Base-by-base conservation (phyloP, 768 basidiomycete species). In the Hysterangium stoloniferum region DNA sequence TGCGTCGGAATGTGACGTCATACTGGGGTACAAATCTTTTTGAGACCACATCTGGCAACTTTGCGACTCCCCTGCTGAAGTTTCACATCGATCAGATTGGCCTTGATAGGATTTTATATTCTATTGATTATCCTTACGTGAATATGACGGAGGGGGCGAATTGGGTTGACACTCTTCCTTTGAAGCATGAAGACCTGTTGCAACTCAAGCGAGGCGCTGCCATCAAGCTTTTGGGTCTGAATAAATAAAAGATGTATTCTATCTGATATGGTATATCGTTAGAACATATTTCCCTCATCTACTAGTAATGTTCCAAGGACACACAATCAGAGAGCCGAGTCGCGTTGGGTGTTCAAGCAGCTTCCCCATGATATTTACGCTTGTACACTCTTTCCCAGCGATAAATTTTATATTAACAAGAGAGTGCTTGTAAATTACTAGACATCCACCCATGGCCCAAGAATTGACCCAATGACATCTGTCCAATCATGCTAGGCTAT, bases 31-130 rank as follows among this genome's bases (percentile, higher is more conserved):
- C 49, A 15, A 51, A 51, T 31, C 15, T 51, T 6, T 51, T 41
- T 31, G 49, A 51, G 31, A 51, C 49, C 5, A 51, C 49, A 5
- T 51, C 49, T 32, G 49, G 49, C 20, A 43, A 51, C n/a, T 51
- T 51, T 24, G 49, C 49, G 24, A 42, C 49, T 1, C 27, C 38
- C 32, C 41, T 51, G 2, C 31, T 51, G 12, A 1, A 42, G 17
- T 51, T 51, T 31, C 49, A 51, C 37, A 51, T 43, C 2, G 49
- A 51, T 17, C 27, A 28, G 12, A 51, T 51, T 41, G 49, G 49
- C 20, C 36, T 51, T 25, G 49, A 51, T 19, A n/a, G 49, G 28
- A 51, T 51, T 43, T 22, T 51, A 27, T 51, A 29, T 43, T 51
- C 49, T 11, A 37, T 51, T 25, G 49, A 51, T 33, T 51, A 51